Base-by-base conservation (phyloP, 768 basidiomycete species). In the Termitomyces sp. region DNA sequence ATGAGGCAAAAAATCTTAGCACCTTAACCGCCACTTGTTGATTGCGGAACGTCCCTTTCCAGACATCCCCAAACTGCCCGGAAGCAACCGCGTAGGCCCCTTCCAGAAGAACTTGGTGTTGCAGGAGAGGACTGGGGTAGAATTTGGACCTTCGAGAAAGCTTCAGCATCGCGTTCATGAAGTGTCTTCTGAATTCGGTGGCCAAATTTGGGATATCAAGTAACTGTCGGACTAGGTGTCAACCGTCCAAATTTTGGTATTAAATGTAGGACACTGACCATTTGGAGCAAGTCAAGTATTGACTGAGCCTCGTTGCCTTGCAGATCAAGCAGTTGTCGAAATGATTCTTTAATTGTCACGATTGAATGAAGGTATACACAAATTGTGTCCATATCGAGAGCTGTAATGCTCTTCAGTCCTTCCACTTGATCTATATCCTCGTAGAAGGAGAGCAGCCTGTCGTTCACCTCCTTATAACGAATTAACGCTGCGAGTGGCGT, bases 41-140 rank as follows among this genome's bases (percentile, higher is more conserved):
- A 20, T 65, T 71, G 2, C 59, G 68, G 25, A 70, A 61, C 32
- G 46, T 57, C 14, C 74, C 74, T 34, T 68, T 67, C 54, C 67
- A 74, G 56, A 75, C 71, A 32, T 67, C 63, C 11, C 75, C 74
- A 53, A 67, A 76, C 1, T 69, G 69, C 37, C 75, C 74, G 47
- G 63, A 60, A 17, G 68, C 63, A 12, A 66, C 57, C 1, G 73
- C 66, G 36, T 65, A 59, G 1, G 31, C 31, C 4, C 64, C 66
- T 47, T 60, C 59, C 12, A 65, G 29, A 8, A 7, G 14, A 1
- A 67, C 63, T 15, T 60, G 60, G 17, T 43, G n/a, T 55, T 60
- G 64, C 7, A 60, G 20, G 36, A 75, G 60, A n/a, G 65, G 65
- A 59, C 12, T 63, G 25, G 74, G 75, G 36, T 72, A 71, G 14